Percentiles rank a stretch among this genome's conserved stretches.
Evolutionary conservation across 148 eudicot genomes (phyloP).

Genomic region (Rhododendron kiyosumense): DNA sequence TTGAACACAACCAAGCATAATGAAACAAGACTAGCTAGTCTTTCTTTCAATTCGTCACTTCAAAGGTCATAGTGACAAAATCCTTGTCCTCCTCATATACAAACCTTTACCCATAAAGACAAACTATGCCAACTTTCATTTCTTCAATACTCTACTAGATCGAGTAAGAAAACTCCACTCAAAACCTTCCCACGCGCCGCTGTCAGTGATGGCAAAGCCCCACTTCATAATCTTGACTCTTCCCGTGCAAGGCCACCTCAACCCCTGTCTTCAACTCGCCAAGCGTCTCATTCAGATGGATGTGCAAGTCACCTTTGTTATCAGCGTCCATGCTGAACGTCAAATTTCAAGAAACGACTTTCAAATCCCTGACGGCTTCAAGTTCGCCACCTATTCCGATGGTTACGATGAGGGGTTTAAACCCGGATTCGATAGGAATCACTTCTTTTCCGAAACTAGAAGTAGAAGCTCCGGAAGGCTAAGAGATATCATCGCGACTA

Average conservation of each 20-base stretch:
- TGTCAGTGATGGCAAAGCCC: not conserved
- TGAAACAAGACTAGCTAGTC: not conserved
- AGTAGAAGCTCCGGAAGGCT: constrained; percentile 23
- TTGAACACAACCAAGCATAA: too few species aligned
- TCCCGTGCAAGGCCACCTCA: constrained; percentile 52
- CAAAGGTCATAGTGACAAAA: not conserved
- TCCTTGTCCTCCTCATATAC: not conserved
- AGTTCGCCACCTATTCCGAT: constrained; percentile 38
- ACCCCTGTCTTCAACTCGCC: constrained; percentile 53
- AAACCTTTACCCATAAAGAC: not conserved
- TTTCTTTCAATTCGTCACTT: not conserved
- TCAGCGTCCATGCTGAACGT: constrained; percentile 19
- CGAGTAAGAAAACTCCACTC: not conserved
- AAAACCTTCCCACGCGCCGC: not conserved
- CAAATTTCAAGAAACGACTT: not conserved
- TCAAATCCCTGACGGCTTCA: constrained; percentile 19
- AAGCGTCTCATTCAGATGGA: constrained; percentile 31
- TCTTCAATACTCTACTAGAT: not conserved
- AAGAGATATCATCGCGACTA: constrained; percentile 17
- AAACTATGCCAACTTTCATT: not conserved
- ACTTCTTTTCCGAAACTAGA: constrained; percentile 17
- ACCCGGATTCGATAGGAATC: not conserved
- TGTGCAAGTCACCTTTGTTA: constrained; percentile 33
- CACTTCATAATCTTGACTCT: constrained; percentile 32
- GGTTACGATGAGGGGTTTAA: constrained; percentile 41